phyloP scores from a whole-genome alignment of 2,329 filamentous ascomycete species.

The Alternaria sp. region DNA sequence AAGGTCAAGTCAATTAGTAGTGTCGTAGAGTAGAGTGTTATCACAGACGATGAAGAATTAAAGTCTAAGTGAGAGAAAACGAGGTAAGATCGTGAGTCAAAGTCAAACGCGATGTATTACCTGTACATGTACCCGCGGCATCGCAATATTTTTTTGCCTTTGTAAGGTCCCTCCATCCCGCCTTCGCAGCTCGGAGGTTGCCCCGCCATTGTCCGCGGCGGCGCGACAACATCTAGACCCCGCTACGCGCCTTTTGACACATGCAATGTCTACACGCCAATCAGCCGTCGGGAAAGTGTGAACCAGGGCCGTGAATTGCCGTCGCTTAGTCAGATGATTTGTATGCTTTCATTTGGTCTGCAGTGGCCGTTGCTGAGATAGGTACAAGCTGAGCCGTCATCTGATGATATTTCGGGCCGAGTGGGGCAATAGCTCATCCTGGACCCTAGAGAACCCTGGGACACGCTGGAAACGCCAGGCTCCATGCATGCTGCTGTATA shows the following conservation, averaged over 20 bases:
- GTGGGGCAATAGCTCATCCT: conserved; percentile 20
- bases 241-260: conserved; percentile 35
- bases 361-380: conserved; percentile 4
- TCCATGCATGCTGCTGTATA: conserved; percentile 20
- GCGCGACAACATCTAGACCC: conserved; percentile 24
- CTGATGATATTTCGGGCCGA: conserved; percentile 15
- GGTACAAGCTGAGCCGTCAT: conserved; percentile 8
- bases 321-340: conserved; percentile 29
- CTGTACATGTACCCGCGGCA: conserved; percentile 31
- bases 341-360: conserved; percentile 5
- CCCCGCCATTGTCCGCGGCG: conserved; percentile 23
- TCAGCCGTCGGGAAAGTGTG: conserved; percentile 17
- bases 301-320: conserved; percentile 36
- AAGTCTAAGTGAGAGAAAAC: conserved; percentile 11
- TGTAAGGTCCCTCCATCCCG: conserved; percentile 27
- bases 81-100: conserved; percentile 26
- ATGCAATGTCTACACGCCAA: conserved; percentile 27
- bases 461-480: conserved; percentile 23
- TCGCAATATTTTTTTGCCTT: conserved; percentile 42
- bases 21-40: neutral
- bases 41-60: neutral
- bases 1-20: conserved; percentile 8
- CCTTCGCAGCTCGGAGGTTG: conserved; percentile 23
- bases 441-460: conserved; percentile 12
- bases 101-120: conserved; percentile 34